These are phyloP conservation scores for Schrenkiella parvula DNA, from an alignment of 345 rosid genomes.

Conservation along the genomic window DNA sequence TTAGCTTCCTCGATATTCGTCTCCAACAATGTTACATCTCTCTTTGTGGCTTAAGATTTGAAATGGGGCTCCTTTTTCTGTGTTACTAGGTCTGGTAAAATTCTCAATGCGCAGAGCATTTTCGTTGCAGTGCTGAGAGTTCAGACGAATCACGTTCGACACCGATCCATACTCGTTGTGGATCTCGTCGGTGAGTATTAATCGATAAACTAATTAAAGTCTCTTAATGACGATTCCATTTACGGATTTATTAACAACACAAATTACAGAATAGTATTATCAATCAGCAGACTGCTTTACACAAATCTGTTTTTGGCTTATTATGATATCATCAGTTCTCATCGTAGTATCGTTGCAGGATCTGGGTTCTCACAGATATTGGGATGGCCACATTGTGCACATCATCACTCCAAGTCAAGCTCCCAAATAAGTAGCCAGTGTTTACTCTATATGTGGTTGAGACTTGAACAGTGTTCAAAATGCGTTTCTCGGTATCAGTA, in stretches of 20 bases:
- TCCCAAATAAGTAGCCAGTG: conserved; percentile 29
- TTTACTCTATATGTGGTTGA: too few relatives aligned
- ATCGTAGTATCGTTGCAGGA: background rate
- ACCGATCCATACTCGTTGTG: background rate
- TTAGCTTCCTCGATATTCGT: too few relatives aligned
- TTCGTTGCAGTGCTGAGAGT: too few relatives aligned
- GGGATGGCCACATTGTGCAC: conserved; percentile 13
- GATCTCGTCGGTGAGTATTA: background rate
- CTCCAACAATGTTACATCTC: too few relatives aligned
- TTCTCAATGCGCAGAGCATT: too few relatives aligned
- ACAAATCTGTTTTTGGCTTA: background rate
- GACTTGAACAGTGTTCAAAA: background rate
- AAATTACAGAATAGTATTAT: background rate
- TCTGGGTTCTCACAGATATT: conserved; percentile 7
- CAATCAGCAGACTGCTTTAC: background rate
- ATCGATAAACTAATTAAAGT: background rate
- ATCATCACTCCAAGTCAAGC: conserved; percentile 40
- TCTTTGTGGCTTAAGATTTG: too few relatives aligned
- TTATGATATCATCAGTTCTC: background rate
- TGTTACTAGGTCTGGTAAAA: too few relatives aligned
- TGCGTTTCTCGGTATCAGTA: too few relatives aligned
- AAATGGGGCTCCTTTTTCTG: too few relatives aligned
- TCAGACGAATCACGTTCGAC: background rate
- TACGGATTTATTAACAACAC: background rate
- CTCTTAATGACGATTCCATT: background rate